Evolutionary conservation across 192 early-diverging fungal genomes (phyloP).

Genomic region (Rhizophagus clarus): DNA sequence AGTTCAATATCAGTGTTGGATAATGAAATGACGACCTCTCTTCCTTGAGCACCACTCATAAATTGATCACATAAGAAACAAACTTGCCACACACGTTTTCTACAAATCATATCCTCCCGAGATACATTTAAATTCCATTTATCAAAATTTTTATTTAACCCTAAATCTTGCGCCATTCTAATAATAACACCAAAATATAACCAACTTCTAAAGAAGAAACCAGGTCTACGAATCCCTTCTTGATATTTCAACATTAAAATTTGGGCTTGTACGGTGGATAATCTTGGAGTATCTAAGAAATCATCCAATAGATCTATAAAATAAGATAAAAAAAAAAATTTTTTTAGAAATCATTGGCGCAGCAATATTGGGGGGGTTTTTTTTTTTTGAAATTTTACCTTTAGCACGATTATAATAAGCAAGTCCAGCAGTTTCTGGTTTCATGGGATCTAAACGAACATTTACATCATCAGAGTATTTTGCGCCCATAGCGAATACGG

Average conservation of each 20-base stretch:
- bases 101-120: constrained; percentile 16
- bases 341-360: too few species aligned
- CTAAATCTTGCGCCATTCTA: constrained; percentile 74
- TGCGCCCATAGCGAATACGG: constrained; percentile 53
- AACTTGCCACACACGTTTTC: constrained; percentile 31
- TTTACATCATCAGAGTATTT: constrained; percentile 20
- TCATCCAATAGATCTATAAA: constrained; percentile 46
- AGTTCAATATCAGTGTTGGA: constrained; percentile 36
- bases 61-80: constrained; percentile 41
- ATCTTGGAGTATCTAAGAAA: constrained; percentile 48
- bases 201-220: constrained; percentile 53
- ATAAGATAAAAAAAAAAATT: not conserved
- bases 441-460: constrained; percentile 14
- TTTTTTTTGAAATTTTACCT: constrained; percentile 9
- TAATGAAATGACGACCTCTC: constrained; percentile 31
- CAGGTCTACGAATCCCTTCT: constrained; percentile 46
- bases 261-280: constrained; percentile 56
- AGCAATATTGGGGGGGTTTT: too few species aligned
- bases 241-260: constrained; percentile 57
- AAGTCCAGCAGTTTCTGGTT: constrained; percentile 24
- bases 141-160: constrained; percentile 61
- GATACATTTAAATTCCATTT: constrained; percentile 16
- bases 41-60: constrained; percentile 35
- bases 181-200: constrained; percentile 62
- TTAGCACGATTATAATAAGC: constrained; percentile 23